Base-by-base conservation (phyloP, 1,284 basidiomycete species). In the Boletus mariae region DNA sequence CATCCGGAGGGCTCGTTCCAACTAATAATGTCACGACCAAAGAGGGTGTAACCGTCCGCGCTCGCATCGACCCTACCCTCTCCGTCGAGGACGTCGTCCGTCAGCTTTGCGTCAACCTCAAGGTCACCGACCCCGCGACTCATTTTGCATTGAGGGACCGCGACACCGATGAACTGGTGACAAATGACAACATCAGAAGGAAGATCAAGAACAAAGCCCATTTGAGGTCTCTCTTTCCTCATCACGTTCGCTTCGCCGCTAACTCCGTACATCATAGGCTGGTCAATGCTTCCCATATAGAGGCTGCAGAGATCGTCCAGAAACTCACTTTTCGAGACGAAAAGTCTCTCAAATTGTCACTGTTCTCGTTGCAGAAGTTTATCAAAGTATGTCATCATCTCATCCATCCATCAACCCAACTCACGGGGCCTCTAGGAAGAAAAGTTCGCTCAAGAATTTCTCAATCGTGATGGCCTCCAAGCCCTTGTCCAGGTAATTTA, bases 81-180 rank as follows among this genome's bases (percentile, higher is more conserved):
- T 81, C 85, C 1, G 89, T 90, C 52, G 83, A 87, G 53, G 89
- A 92, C 65, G 89, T 92, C 51, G 79, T 92, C 47, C 82, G 80
- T 48, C 89, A 90, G 65, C 77, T 92, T 13, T 90, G 87, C 61
- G 72, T 85, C 58, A 90, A 90, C 68, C 75, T 98, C 61, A 87
- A 89, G 64, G 85, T 95, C 46, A 84, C 85, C 57, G 92, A 94
- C 51, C 84, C 90, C 0, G 83, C 91, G 12, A 81, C 84, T 4
- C 79, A 92, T 55, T 94, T 88, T 63, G 92, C 93, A 1, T 71
- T 98, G 53, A 79, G 95, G 60, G 94, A 97, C 65, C 70, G 70
- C n/a, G 91, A 94, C 61, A 82, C 79, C 28, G 91, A 94, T 60
- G 89, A 91, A 63, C 74, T 98, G 45, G 87, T 98, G n/a, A 96